phyloP scores from a whole-genome alignment of 2,329 filamentous ascomycete genomes.

The Phyllosticta paracitricarpa region DNA sequence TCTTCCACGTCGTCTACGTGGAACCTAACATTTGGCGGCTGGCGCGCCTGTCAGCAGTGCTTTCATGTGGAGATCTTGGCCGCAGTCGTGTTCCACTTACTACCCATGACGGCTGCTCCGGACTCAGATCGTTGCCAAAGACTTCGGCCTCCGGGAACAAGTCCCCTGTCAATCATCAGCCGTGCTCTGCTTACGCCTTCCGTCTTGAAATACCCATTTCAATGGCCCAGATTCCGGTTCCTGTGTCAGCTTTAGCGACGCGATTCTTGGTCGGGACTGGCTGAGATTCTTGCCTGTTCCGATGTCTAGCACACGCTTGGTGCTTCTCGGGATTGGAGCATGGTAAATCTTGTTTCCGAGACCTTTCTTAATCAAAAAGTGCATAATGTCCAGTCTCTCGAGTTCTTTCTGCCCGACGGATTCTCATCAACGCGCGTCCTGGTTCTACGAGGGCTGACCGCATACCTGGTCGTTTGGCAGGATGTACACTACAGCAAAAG shows the following conservation, averaged over 20 bases:
- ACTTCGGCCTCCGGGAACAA: slow-evolving; percentile 14
- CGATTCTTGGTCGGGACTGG: too few relatives aligned
- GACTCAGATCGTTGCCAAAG: slow-evolving; percentile 34
- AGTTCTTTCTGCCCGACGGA: slow-evolving; percentile 21
- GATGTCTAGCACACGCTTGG: slow-evolving; percentile 16
- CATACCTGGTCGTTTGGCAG: slow-evolving; percentile 18
- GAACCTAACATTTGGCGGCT: slow-evolving; percentile 50
- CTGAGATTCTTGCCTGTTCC: slow-evolving; percentile 12
- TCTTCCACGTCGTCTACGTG: slow-evolving; percentile 53
- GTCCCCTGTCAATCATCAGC: slow-evolving; percentile 20
- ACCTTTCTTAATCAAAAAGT: slow-evolving; percentile 28
- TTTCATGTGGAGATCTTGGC: too few relatives aligned
- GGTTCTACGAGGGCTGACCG: slow-evolving; percentile 3
- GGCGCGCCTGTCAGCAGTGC: neutral
- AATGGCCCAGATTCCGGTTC: slow-evolving; percentile 28
- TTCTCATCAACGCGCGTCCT: neutral
- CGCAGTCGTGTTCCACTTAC: slow-evolving; percentile 1
- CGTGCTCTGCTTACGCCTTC: slow-evolving; percentile 15
- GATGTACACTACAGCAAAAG: slow-evolving; percentile 24
- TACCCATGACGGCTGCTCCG: slow-evolving; percentile 36
- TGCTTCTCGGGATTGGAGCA: slow-evolving; percentile 11
- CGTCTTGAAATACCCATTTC: slow-evolving; percentile 21
- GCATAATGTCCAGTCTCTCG: slow-evolving; percentile 22
- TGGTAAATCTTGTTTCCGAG: slow-evolving; percentile 21
- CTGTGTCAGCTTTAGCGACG: slow-evolving; percentile 1